A percentile compares a stretch with the other conserved stretches of the same genome.
phyloP scores from a whole-genome alignment of 2,329 filamentous ascomycete species.

The Ophiostoma fasciatum region DNA sequence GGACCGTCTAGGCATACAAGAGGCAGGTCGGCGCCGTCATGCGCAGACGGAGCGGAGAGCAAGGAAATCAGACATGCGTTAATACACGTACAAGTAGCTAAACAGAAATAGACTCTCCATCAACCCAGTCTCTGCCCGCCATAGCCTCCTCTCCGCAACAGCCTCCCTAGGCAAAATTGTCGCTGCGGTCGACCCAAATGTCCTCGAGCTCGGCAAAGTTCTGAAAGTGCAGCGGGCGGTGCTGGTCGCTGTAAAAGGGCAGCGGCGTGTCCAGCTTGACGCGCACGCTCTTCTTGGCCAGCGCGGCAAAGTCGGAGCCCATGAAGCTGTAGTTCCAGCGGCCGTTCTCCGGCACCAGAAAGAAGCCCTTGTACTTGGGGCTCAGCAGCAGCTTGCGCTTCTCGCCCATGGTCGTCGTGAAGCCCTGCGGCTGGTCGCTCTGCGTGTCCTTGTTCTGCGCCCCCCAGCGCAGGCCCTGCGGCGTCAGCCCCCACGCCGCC shows the following conservation, averaged over 20 bases:
- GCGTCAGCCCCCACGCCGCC: constrained; percentile 84
- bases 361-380: constrained; percentile 89
- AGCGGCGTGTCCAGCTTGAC: constrained; percentile 88
- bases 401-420: constrained; percentile 81
- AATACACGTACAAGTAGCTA: too few relatives aligned
- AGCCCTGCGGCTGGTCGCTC: constrained; percentile 88
- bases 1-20: too few relatives aligned
- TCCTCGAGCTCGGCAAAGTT: constrained; percentile 97
- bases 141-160: too few relatives aligned
- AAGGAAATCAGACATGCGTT: too few relatives aligned
- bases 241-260: constrained; percentile 82
- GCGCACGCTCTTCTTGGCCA: constrained; percentile 82
- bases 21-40: too few relatives aligned
- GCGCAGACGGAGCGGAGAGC: too few relatives aligned
- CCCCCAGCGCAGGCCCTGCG: constrained; percentile 91
- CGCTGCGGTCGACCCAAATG: constrained; percentile 82
- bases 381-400: constrained; percentile 90
- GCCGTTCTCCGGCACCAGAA: constrained; percentile 80
- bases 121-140: too few relatives aligned
- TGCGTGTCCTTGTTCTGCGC: constrained; percentile 86
- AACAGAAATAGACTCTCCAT: too few relatives aligned
- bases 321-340: constrained; percentile 99
- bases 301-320: constrained; percentile 70
- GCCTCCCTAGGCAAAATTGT: constrained; percentile 77
- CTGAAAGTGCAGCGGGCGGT: constrained; percentile 88